Evolutionary conservation across 2,329 filamentous ascomycete species (phyloP).

Genomic region (Tolypocladium tundrense): DNA sequence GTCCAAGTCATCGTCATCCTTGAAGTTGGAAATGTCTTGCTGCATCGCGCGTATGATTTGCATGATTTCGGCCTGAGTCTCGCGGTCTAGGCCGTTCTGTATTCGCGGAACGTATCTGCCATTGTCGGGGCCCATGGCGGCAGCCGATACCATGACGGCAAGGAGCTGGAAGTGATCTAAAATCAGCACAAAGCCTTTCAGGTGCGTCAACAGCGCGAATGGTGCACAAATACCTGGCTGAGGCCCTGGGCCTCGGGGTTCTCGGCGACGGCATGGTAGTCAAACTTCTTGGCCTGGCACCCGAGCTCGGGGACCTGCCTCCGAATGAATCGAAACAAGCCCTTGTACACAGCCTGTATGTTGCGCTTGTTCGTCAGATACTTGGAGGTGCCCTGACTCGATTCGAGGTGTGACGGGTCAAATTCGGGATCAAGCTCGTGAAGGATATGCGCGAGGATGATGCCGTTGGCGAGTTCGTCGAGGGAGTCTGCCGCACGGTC

Average conservation of each 20-base stretch:
- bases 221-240: conserved; percentile 32
- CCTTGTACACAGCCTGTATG: conserved; percentile 44
- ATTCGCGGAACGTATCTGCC: conserved; percentile 41
- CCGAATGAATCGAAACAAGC: conserved; percentile 44
- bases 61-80: conserved; percentile 34
- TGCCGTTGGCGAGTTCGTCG: conserved; percentile 41
- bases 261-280: conserved; percentile 49
- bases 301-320: conserved; percentile 40
- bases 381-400: conserved; percentile 29
- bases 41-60: conserved; percentile 32
- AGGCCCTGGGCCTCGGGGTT: conserved; percentile 45
- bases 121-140: conserved; percentile 48
- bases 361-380: conserved; percentile 40
- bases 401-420: conserved; percentile 42
- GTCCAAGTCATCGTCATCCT: conserved; percentile 27
- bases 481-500: conserved; percentile 36
- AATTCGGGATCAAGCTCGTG: conserved; percentile 49
- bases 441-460: conserved; percentile 44
- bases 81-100: conserved; percentile 28
- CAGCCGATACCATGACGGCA: conserved; percentile 50
- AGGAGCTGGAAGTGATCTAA: conserved; percentile 35
- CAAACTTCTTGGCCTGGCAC: conserved; percentile 39
- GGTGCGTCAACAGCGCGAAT: neutral
- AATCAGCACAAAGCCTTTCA: neutral
- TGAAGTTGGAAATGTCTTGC: conserved; percentile 23